Evolutionary conservation across 2,329 filamentous ascomycete genomes (phyloP).

Genomic region (Purpureocillium lavendulum): DNA sequence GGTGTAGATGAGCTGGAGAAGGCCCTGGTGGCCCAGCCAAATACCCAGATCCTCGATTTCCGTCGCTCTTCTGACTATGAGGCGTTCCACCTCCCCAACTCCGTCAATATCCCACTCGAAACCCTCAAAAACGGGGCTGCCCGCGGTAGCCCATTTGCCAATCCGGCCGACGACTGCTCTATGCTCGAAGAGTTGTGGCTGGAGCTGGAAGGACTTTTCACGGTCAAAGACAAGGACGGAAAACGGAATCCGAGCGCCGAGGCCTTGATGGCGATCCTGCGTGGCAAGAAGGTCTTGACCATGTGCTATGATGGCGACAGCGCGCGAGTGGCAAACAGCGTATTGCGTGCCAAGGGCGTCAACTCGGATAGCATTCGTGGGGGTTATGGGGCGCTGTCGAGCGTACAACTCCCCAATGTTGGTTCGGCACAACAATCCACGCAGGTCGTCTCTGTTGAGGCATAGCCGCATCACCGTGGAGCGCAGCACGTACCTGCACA

Average conservation of each 20-base stretch:
- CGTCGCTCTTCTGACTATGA: conserved; percentile 31
- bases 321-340: conserved; percentile 43
- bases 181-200: conserved; percentile 39
- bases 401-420: conserved; percentile 17
- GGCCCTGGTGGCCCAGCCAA: conserved; percentile 14
- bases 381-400: conserved; percentile 22
- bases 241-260: conserved; percentile 17
- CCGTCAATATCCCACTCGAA: conserved; percentile 36
- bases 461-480: conserved; percentile 4
- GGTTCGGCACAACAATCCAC: conserved; percentile 14
- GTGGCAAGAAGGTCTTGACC: conserved; percentile 31
- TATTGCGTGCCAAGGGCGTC: conserved; percentile 41
- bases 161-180: conserved; percentile 35
- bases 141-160: conserved; percentile 22
- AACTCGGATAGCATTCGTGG: conserved; percentile 37
- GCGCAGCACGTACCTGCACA: no score
- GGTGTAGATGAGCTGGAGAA: conserved; percentile 15
- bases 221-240: conserved; percentile 16
- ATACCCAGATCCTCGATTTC: conserved; percentile 34
- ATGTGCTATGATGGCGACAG: conserved; percentile 47
- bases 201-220: conserved; percentile 37
- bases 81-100: conserved; percentile 33
- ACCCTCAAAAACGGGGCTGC: conserved; percentile 19
- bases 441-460: conserved; percentile 14
- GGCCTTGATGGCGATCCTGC: conserved; percentile 18